Percentiles rank a stretch among this genome's conserved stretches.
Conservation (phyloP, 2,329 filamentous ascomycete genomes). For the Falciphora oryzae region DNA sequence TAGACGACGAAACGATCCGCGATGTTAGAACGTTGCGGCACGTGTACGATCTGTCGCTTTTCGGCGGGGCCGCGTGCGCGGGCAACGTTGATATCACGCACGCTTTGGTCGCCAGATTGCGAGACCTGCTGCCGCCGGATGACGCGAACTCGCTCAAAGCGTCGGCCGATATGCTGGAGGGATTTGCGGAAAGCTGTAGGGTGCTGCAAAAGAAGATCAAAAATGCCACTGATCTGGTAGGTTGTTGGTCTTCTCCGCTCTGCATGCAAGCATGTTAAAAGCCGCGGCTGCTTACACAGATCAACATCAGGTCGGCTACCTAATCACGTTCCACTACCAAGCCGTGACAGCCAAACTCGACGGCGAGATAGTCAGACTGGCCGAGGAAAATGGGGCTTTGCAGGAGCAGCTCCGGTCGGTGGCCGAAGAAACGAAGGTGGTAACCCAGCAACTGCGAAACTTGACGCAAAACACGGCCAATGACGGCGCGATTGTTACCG, state of each 20-base stretch:
- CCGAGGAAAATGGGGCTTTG: constrained; percentile 13
- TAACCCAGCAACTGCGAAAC: constrained; percentile 17
- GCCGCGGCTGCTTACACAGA: too few relatives aligned
- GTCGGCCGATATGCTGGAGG: not conserved
- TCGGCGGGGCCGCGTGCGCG: not conserved
- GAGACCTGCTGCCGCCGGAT: not conserved
- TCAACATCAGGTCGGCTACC: too few relatives aligned
- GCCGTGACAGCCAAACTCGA: not conserved
- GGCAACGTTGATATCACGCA: not conserved
- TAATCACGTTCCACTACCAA: not conserved
- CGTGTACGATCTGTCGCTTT: not conserved
- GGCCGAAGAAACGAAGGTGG: constrained; percentile 14
- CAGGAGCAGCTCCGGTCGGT: constrained; percentile 13
- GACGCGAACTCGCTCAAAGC: not conserved
- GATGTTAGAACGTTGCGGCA: constrained; percentile 2
- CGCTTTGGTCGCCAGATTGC: not conserved
- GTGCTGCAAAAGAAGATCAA: constrained; percentile 1
- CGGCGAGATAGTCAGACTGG: constrained; percentile 10
- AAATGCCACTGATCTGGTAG: not conserved
- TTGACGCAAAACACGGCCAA: constrained; percentile 19
- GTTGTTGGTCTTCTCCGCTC: too few relatives aligned
- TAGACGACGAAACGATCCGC: constrained; percentile 11
- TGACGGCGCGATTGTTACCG: constrained; percentile 20
- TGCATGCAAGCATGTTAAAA: too few relatives aligned
- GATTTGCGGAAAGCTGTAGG: not conserved